phyloP scores from a whole-genome alignment of 116 monocot genomes.

The Trichopus zeylanicus region DNA sequence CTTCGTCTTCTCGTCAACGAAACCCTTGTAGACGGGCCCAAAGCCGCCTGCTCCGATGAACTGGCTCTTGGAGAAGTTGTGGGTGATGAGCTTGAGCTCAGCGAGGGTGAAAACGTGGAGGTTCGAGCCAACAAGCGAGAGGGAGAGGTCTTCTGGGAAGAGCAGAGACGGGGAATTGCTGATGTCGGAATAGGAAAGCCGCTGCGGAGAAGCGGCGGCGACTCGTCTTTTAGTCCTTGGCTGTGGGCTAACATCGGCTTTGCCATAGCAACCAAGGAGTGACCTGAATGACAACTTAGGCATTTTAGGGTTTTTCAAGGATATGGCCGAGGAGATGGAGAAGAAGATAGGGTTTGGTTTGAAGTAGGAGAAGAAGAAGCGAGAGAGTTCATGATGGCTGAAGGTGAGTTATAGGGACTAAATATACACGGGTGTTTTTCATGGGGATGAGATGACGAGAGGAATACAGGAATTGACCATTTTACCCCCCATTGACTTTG shows the following conservation, averaged over 20 bases:
- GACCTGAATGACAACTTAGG: neutral
- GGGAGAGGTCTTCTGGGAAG: constrained; percentile 50
- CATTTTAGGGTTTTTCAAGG: no score
- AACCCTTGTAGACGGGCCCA: constrained; percentile 60
- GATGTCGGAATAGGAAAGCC: constrained; percentile 37
- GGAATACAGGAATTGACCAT: no score
- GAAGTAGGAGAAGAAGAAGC: no score
- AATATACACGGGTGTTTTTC: no score
- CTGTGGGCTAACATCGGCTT: neutral
- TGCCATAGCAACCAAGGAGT: constrained; percentile 7
- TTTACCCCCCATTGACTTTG: no score
- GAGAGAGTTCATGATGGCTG: no score
- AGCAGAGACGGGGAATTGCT: constrained; percentile 21
- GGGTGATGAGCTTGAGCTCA: constrained; percentile 36
- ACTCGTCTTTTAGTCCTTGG: neutral
- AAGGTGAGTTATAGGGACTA: no score
- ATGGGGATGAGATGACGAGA: no score
- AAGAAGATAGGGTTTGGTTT: no score
- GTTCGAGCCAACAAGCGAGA: constrained; percentile 46
- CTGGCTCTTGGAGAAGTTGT: constrained; percentile 38
- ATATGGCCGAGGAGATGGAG: no score
- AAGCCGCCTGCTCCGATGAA: constrained; percentile 60
- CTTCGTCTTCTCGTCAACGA: constrained; percentile 38
- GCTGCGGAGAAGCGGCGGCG: constrained; percentile 7
- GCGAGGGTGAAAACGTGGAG: constrained; percentile 45